phyloP scores from a whole-genome alignment of 371 early-diverging fungal genomes.

The Apophysomyces ossiformis region DNA sequence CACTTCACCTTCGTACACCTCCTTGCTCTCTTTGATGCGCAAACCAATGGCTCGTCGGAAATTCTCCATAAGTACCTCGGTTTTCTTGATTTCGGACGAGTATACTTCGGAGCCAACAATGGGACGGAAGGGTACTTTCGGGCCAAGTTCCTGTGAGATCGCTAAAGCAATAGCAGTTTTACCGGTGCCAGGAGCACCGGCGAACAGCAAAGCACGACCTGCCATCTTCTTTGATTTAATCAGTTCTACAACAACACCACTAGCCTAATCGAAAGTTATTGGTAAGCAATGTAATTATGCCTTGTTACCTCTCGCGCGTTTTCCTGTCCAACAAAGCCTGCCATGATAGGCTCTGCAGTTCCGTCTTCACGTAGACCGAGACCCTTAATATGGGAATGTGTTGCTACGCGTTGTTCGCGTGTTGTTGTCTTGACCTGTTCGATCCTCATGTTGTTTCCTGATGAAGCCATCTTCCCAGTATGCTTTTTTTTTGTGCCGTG shows the following conservation, averaged over 20 bases:
- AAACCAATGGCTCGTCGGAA: constrained; percentile 97
- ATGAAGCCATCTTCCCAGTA: constrained; percentile 1
- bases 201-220: constrained; percentile 93
- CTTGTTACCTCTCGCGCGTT: constrained; percentile 87
- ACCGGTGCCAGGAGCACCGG: constrained; percentile 98
- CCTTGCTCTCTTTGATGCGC: constrained; percentile 97
- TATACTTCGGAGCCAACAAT: constrained; percentile 99
- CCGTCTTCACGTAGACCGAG: constrained; percentile 88
- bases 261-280: constrained; percentile 62
- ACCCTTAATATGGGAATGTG: constrained; percentile 96
- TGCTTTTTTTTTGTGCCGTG: neutral
- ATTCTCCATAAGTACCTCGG: constrained; percentile 98
- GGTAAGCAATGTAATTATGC: neutral
- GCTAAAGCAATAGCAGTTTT: constrained; percentile 94
- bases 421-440: constrained; percentile 81
- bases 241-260: constrained; percentile 93
- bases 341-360: constrained; percentile 81
- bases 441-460: constrained; percentile 69
- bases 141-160: constrained; percentile 94
- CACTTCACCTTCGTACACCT: constrained; percentile 99
- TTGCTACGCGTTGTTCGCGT: constrained; percentile 91
- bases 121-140: constrained; percentile 97
- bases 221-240: constrained; percentile 97
- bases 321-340: constrained; percentile 97
- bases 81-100: constrained; percentile 97